Percentiles rank a stretch among this genome's conserved stretches.
phyloP scores from a whole-genome alignment of 495 filamentous ascomycete genomes.

The Monascus purpureus region DNA sequence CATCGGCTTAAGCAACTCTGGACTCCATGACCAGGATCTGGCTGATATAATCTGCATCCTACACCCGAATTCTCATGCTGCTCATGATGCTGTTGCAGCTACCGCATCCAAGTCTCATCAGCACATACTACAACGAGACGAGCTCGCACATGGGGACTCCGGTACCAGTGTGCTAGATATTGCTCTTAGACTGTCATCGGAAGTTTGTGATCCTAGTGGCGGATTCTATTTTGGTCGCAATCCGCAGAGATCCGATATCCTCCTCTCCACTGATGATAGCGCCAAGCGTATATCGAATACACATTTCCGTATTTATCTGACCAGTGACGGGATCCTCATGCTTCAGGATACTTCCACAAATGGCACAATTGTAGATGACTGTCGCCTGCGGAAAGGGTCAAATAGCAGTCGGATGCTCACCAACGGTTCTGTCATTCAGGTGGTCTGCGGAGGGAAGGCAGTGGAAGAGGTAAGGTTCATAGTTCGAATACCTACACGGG shows the following conservation, averaged over 20 bases:
- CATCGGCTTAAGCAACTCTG: conserved; percentile 59
- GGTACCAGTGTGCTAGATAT: conserved; percentile 48
- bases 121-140: conserved; percentile 42
- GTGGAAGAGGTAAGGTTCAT: conserved; percentile 57
- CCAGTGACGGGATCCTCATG: conserved; percentile 67
- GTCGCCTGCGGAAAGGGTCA: conserved; percentile 38
- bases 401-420: conserved; percentile 48
- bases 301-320: conserved; percentile 87
- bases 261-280: conserved; percentile 39
- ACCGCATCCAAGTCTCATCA: conserved; percentile 29
- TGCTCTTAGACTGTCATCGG: conserved; percentile 63
- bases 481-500: conserved; percentile 66
- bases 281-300: conserved; percentile 63
- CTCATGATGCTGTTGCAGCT: conserved; percentile 49
- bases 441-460: conserved; percentile 38
- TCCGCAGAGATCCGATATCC: conserved; percentile 52
- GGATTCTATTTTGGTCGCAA: conserved; percentile 87
- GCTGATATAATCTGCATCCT: conserved; percentile 83
- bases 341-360: conserved; percentile 85
- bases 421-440: conserved; percentile 56
- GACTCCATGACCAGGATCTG: conserved; percentile 64
- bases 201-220: conserved; percentile 42
- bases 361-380: conserved; percentile 71
- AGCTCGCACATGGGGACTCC: conserved; percentile 20
- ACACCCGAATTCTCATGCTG: conserved; percentile 59